Conservation (phyloP, 139 green algal species). For the Chlorella sp. region DNA sequence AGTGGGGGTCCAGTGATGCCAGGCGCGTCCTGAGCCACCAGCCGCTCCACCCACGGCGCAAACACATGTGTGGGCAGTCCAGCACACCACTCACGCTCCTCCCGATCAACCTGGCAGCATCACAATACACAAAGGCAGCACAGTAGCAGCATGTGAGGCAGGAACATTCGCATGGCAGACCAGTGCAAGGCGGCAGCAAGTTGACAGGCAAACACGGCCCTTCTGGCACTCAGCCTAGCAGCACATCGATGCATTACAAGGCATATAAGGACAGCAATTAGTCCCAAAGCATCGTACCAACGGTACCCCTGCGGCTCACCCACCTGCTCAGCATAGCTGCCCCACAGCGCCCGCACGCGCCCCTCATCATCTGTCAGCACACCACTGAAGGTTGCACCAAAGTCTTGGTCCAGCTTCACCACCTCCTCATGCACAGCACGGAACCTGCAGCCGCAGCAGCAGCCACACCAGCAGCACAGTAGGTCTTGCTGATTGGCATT, state of each 20-base stretch:
- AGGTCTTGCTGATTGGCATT: too few relatives aligned
- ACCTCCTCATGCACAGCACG: constrained; percentile 88
- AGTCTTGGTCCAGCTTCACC: constrained; percentile 86
- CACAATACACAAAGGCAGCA: too few relatives aligned
- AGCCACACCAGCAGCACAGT: not conserved
- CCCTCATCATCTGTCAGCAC: constrained; percentile 67
- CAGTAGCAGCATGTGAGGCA: too few relatives aligned
- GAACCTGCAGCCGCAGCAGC: constrained; percentile 22
- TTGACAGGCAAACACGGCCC: too few relatives aligned
- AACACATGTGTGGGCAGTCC: constrained; percentile 59
- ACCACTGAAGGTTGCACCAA: constrained; percentile 74
- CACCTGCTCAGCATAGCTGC: constrained; percentile 71
- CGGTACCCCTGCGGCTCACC: too few relatives aligned
- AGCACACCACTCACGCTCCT: constrained; percentile 65
- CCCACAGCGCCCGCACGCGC: constrained; percentile 69
- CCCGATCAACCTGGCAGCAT: constrained; percentile 38
- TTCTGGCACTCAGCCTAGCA: too few relatives aligned
- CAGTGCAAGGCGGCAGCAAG: too few relatives aligned
- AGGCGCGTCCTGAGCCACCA: constrained; percentile 29
- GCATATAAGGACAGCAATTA: too few relatives aligned
- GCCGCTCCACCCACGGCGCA: constrained; percentile 51
- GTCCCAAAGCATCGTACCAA: too few relatives aligned
- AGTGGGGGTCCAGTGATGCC: too few relatives aligned
- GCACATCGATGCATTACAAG: too few relatives aligned
- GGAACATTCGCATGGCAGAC: too few relatives aligned